Evolutionary conservation across 2,329 filamentous ascomycete species (phyloP).

Genomic region (Fusarium sacchari): DNA sequence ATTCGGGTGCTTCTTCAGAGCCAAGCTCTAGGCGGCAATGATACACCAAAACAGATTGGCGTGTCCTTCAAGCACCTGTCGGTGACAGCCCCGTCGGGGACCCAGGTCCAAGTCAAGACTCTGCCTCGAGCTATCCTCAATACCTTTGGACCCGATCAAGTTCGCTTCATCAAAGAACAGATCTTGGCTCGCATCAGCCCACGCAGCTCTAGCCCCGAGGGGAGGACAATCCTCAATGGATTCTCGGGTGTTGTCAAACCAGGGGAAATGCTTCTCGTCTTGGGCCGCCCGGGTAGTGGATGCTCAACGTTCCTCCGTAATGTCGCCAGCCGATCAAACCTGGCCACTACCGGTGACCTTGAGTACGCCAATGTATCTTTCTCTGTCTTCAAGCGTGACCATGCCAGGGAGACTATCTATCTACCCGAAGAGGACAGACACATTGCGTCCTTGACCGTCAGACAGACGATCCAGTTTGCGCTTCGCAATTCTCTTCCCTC

Average conservation of each 20-base stretch:
- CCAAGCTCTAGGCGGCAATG: not conserved
- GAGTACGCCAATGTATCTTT: constrained; percentile 54
- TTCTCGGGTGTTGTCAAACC: not conserved
- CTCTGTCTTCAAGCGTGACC: constrained; percentile 71
- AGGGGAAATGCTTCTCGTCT: constrained; percentile 36
- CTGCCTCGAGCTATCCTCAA: not conserved
- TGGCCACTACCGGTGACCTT: constrained; percentile 56
- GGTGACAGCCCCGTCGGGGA: not conserved
- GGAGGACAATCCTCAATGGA: not conserved
- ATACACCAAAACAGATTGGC: not conserved
- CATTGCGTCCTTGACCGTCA: constrained; percentile 77
- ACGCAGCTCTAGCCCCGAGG: not conserved
- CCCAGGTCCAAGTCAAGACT: not conserved
- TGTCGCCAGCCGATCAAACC: constrained; percentile 78
- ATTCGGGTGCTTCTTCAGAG: not conserved
- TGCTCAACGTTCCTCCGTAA: constrained; percentile 82
- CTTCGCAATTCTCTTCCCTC: constrained; percentile 62
- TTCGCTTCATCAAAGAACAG: not conserved
- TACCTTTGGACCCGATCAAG: not conserved
- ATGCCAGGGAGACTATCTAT: constrained; percentile 80
- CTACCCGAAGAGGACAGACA: constrained; percentile 81
- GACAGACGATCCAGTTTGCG: constrained; percentile 80
- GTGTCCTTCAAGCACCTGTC: not conserved
- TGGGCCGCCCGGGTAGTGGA: constrained; percentile 77
- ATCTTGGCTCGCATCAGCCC: not conserved